A percentile compares a stretch with the other conserved stretches of the same genome.
These are phyloP conservation scores for Miamiensis avidus DNA, from an alignment of 169 alveolate genomes.

Conservation along the genomic window DNA sequence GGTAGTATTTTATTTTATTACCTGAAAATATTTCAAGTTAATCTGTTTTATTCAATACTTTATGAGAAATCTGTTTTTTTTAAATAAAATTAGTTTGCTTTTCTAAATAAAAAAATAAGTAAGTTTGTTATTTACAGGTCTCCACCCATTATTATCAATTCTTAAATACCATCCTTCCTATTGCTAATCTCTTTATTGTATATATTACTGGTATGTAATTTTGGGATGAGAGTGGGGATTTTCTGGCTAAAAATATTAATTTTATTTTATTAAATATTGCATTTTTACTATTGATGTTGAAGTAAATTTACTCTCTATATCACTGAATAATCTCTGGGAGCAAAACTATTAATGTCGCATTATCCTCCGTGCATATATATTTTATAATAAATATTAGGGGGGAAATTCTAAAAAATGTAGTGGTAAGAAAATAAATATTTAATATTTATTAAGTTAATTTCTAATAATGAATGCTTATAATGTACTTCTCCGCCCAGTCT, in stretches of 20 bases:
- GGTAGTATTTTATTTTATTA: conserved; percentile 49
- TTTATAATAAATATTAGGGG: conserved; percentile 84
- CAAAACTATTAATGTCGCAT: conserved; percentile 75
- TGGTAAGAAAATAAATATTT: no score
- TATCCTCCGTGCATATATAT: conserved; percentile 77
- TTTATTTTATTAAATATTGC: no score
- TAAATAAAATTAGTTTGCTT: background rate
- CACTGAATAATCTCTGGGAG: conserved; percentile 79
- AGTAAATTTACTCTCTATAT: conserved; percentile 54
- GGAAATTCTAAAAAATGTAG: conserved; percentile 53
- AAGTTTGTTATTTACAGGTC: conserved; percentile 64
- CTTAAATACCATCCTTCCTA: conserved; percentile 81
- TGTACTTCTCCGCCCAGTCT: conserved; percentile 83
- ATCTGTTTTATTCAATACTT: conserved; percentile 67
- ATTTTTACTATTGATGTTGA: background rate
- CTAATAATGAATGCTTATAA: no score
- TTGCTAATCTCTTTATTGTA: conserved; percentile 52
- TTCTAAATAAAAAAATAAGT: background rate
- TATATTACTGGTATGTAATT: conserved; percentile 53
- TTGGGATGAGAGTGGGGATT: conserved; percentile 30
- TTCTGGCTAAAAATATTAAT: background rate
- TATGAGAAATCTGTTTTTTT: conserved; percentile 58
- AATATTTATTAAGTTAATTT: no score
- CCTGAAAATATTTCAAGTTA: conserved; percentile 70
- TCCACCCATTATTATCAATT: conserved; percentile 84